Conservation (phyloP, 306 rosid species). For the Malus orientalis region DNA sequence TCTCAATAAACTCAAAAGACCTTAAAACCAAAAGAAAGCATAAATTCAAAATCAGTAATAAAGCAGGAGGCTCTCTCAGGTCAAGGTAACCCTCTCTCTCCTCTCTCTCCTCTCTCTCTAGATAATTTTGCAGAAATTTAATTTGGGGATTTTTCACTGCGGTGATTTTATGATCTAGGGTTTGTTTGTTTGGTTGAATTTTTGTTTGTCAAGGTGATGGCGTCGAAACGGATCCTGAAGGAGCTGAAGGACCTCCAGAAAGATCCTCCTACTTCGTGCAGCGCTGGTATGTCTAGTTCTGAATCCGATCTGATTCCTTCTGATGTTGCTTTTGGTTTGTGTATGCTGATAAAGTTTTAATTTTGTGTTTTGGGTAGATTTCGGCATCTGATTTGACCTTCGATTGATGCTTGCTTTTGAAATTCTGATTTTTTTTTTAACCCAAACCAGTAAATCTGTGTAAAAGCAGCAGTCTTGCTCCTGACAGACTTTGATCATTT, state of each 20-base stretch:
- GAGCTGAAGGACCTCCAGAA: constrained; percentile 70
- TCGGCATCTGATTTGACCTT: background rate
- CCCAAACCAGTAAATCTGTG: background rate
- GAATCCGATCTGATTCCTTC: background rate
- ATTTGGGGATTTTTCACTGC: background rate
- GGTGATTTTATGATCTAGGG: background rate
- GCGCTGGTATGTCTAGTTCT: constrained; percentile 37
- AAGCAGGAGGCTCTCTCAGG: constrained; percentile 4
- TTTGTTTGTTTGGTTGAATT: background rate
- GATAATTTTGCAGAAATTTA: background rate
- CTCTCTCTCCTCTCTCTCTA: background rate
- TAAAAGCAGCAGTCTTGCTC: background rate
- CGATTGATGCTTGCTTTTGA: background rate
- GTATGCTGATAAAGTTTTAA: background rate
- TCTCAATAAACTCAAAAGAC: background rate
- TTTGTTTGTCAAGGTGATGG: constrained; percentile 27
- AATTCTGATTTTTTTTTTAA: background rate
- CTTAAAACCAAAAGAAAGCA: background rate
- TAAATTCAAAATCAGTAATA: background rate
- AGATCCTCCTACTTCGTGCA: constrained; percentile 79
- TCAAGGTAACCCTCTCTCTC: background rate
- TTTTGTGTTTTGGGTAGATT: background rate
- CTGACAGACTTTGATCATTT: background rate
- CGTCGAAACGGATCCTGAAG: constrained; percentile 62
- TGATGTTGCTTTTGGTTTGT: background rate